These are phyloP conservation scores for Kewa caespitosa DNA, from an alignment of 179 eudicot genomes.

Conservation along the genomic window DNA sequence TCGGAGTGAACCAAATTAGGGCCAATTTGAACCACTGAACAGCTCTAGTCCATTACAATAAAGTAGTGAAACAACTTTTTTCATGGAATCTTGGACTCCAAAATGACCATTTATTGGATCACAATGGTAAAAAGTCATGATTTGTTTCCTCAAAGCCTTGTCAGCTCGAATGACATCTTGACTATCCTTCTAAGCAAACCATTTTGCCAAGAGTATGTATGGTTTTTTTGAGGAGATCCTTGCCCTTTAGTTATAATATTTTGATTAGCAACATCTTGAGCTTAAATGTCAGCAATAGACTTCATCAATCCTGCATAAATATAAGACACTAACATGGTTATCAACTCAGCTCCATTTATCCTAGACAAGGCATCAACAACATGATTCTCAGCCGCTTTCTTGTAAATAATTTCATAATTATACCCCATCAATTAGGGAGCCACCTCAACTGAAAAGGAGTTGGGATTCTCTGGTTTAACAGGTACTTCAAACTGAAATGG, in stretches of 20 bases:
- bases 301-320: background rate
- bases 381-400: background rate
- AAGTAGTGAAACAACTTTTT: too few relatives aligned
- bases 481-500: too few relatives aligned
- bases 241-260: background rate
- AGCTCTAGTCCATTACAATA: too few relatives aligned
- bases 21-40: too few relatives aligned
- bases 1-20: too few relatives aligned
- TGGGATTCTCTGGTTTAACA: too few relatives aligned
- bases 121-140: too few relatives aligned
- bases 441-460: too few relatives aligned
- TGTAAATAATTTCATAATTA: background rate
- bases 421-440: too few relatives aligned
- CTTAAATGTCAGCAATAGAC: background rate
- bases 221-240: background rate
- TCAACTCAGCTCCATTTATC: background rate
- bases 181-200: background rate
- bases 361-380: background rate
- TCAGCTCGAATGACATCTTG: background rate
- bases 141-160: too few relatives aligned
- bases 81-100: too few relatives aligned
- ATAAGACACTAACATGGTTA: background rate
- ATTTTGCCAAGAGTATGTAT: background rate
- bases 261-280: background rate
- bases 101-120: too few relatives aligned